Evolutionary conservation across 73 alveolate genomes (phyloP).

Genomic region (Uronychia setigera): DNA sequence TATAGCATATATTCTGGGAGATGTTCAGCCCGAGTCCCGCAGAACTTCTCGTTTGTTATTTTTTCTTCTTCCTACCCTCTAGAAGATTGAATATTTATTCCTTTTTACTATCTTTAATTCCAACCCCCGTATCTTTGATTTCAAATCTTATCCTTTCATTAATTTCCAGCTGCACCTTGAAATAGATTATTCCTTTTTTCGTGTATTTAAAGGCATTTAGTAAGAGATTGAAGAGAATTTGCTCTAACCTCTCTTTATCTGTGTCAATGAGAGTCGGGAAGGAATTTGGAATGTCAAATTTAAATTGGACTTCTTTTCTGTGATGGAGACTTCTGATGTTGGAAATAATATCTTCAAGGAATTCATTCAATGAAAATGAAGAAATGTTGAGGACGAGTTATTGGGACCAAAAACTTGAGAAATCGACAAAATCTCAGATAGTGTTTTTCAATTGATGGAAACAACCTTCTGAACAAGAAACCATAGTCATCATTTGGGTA

Average conservation of each 20-base stretch:
- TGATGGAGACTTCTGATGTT: background rate
- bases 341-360: background rate
- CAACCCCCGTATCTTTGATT: slow-evolving; percentile 7
- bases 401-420: background rate
- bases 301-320: background rate
- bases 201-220: background rate
- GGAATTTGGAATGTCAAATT: background rate
- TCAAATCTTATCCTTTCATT: background rate
- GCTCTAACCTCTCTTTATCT: background rate
- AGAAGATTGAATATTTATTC: background rate
- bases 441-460: background rate
- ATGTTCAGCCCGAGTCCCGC: too few relatives aligned
- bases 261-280: background rate
- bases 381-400: background rate
- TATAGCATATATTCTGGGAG: too few relatives aligned
- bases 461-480: background rate
- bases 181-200: background rate
- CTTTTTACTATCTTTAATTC: background rate
- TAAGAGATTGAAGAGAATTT: background rate
- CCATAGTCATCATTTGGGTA: background rate
- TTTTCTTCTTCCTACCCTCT: too few relatives aligned
- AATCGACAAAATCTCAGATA: background rate
- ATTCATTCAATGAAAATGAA: background rate
- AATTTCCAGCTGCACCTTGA: background rate
- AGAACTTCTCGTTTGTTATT: too few relatives aligned